Evolutionary conservation across 257 asterid species (phyloP).

Genomic region (Petunia axillaris): DNA sequence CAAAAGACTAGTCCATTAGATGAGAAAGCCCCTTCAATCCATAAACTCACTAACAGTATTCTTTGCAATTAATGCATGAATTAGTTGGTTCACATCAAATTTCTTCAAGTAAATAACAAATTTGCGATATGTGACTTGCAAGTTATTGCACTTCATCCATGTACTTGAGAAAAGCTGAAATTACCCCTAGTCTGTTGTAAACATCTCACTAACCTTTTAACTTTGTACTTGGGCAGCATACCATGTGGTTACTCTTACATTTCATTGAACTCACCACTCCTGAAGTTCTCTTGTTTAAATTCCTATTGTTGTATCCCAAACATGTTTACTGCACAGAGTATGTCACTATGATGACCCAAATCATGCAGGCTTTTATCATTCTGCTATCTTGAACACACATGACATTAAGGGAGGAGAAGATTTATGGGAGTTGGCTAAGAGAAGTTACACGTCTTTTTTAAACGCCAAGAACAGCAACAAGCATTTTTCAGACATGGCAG

Average conservation of each 20-base stretch:
- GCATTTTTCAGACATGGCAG: constrained; percentile 85
- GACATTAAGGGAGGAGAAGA: constrained; percentile 61
- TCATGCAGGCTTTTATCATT: constrained; percentile 77
- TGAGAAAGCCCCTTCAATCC: background rate
- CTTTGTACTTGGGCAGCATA: background rate
- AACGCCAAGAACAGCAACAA: constrained; percentile 70
- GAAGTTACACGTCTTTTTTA: constrained; percentile 53
- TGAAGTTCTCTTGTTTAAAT: background rate
- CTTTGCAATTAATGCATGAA: background rate
- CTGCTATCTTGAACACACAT: constrained; percentile 84
- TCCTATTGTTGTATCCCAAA: background rate
- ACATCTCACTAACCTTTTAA: background rate
- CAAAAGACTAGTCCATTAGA: background rate
- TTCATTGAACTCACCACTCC: background rate
- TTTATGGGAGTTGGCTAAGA: constrained; percentile 70
- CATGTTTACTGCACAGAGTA: background rate
- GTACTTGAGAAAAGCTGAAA: background rate
- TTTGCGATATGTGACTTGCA: background rate
- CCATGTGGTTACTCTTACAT: background rate
- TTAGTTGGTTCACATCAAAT: background rate
- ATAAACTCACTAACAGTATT: background rate
- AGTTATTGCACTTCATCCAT: background rate
- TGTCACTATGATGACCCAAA: background rate
- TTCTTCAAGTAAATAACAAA: background rate
- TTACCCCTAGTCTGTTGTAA: background rate